Evolutionary conservation across 2,329 filamentous ascomycete genomes (phyloP), one percentile per base, ranked within the genome.

Genomic region (Penicillium sp.): DNA sequence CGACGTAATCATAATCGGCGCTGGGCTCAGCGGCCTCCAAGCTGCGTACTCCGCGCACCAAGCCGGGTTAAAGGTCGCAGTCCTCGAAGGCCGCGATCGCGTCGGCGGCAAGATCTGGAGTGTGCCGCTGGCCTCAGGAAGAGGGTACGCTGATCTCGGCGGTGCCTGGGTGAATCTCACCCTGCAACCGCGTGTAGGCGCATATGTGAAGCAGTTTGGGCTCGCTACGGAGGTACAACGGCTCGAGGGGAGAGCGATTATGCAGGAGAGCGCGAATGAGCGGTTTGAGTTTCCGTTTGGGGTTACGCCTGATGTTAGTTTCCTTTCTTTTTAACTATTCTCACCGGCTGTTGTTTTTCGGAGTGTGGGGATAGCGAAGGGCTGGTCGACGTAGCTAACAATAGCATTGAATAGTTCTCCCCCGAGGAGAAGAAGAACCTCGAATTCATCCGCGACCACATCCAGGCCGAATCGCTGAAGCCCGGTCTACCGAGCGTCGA

Each of bases 151-250:
- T 8, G 86, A 88, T 23, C 68, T 86, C 0, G 86, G 86, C 4
- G 86, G 84, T 0, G 84, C 84, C 0, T 88, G 86, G 86, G 82
- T 88, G 65, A 88, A 88, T 64, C 82, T 86, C 55, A 81, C 76
- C 1, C 84, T 80, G 56, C 85, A 88, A 64, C 73, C 67, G 30
- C 73, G 74, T 3, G 80, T 87, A 53, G 81, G 72, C 64, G 75
- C 70, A 0, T 70, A 85, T 6, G 66, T 64, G 4, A 21, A 67
- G 55, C 50, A 61, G 7, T 62, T 44, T 44, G 76, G 78, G 0
- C 66, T 82, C 1, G 78, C 83, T 30, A 64, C 83, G 1, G 75
- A 84, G 7, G 75, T 78, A 66, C 85, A 87, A 67, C 82, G 82
- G 30, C 45, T 47, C 1, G 44, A 50, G 80, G 78, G 1, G 61